Evolutionary conservation across 129 eudicot species (phyloP).

Genomic region (Cynara cardunculus): DNA sequence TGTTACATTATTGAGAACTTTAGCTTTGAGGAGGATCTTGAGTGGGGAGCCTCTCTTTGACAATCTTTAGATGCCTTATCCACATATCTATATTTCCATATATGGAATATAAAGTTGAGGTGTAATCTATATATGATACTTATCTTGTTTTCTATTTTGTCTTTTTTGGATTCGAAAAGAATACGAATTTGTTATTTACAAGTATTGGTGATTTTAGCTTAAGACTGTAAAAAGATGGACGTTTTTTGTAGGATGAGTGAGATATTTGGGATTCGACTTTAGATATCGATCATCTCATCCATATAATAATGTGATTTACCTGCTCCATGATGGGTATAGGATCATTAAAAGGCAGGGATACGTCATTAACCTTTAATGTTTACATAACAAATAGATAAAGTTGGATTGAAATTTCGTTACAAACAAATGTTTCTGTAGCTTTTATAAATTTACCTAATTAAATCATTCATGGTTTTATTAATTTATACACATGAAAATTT

Average conservation of each 20-base stretch:
- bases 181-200: background rate
- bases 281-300: background rate
- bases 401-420: too few relatives aligned
- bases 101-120: conserved; percentile 17
- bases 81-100: conserved; percentile 22
- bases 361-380: background rate
- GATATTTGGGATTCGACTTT: background rate
- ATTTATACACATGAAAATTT: too few relatives aligned
- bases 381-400: too few relatives aligned
- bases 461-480: too few relatives aligned
- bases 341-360: background rate
- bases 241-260: background rate
- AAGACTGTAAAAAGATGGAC: background rate
- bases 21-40: conserved; percentile 12
- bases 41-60: conserved; percentile 16
- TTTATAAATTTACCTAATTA: too few relatives aligned
- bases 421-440: too few relatives aligned
- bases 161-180: conserved; percentile 5
- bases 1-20: background rate
- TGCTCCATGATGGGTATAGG: background rate
- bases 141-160: conserved; percentile 14
- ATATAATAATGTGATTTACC: background rate
- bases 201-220: background rate
- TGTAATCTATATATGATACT: conserved; percentile 11
- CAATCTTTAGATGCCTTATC: conserved; percentile 29